phyloP scores from a whole-genome alignment of 2,329 filamentous ascomycete genomes.

The Dactylellina parvicollis region DNA sequence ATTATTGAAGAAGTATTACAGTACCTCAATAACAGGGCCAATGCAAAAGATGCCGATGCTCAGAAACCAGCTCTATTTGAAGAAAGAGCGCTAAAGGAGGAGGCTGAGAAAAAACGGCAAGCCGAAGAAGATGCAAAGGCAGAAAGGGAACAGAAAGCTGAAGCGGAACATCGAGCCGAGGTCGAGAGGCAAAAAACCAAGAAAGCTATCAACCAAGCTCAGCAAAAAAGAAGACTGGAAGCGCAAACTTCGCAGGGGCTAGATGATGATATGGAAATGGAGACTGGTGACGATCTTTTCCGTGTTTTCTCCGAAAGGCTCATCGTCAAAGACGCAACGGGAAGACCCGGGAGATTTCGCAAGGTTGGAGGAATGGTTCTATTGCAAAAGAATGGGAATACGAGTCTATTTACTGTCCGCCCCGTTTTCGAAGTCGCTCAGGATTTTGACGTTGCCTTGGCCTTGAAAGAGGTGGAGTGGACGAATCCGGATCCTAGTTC shows the following conservation, averaged over 20 bases:
- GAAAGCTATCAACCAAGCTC: conserved; percentile 58
- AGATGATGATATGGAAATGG: conserved; percentile 21
- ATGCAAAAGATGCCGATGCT: conserved; percentile 76
- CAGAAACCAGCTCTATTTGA: conserved; percentile 87
- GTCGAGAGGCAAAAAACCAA: conserved; percentile 62
- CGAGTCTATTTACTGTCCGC: conserved; percentile 74
- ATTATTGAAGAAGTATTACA: conserved; percentile 71
- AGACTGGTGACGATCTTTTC: conserved; percentile 6
- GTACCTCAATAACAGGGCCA: conserved; percentile 84
- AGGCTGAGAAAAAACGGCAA: conserved; percentile 69
- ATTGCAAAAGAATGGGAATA: conserved; percentile 72
- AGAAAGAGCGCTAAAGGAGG: conserved; percentile 84
- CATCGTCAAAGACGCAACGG: conserved; percentile 40
- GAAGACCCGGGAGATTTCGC: conserved; percentile 44
- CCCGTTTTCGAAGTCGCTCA: conserved; percentile 70
- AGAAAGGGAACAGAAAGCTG: conserved; percentile 64
- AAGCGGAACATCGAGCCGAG: conserved; percentile 66
- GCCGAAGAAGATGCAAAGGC: conserved; percentile 66
- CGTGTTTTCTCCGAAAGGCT: conserved; percentile 39
- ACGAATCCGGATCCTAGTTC: conserved; percentile 67
- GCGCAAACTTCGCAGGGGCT: conserved; percentile 26
- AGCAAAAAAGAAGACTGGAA: conserved; percentile 50
- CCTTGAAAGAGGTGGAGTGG: conserved; percentile 75
- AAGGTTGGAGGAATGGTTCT: conserved; percentile 48
- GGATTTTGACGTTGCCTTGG: conserved; percentile 70